A percentile compares a stretch with the other conserved stretches of the same genome.
Evolutionary conservation across 1,139 yeast species (phyloP).

Genomic region (Candida pseudocylindracea): DNA sequence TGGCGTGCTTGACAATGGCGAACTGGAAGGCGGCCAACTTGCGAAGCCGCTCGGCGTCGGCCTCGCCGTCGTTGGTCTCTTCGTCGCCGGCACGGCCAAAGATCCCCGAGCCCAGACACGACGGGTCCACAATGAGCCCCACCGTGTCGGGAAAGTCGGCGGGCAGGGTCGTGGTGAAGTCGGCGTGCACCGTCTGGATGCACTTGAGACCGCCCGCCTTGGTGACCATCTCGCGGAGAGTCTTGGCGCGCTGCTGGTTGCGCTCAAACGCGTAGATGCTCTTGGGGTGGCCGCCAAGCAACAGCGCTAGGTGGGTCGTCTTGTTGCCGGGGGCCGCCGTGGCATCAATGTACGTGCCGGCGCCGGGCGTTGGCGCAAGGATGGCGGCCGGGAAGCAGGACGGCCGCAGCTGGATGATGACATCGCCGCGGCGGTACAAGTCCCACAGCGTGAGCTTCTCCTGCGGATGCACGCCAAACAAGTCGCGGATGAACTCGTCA

Average conservation of each 20-base stretch:
- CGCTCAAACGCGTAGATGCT: constrained; percentile 70
- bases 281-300: constrained; percentile 6
- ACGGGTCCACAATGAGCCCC: constrained; percentile 83
- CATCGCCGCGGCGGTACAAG: constrained; percentile 49
- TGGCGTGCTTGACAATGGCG: constrained; percentile 72
- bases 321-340: constrained; percentile 99
- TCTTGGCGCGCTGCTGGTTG: constrained; percentile 48
- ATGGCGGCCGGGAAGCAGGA: constrained; percentile 92
- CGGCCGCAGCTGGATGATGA: constrained; percentile 88
- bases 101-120: constrained; percentile 95
- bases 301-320: constrained; percentile 77
- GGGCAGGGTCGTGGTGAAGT: constrained; percentile 56
- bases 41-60: constrained; percentile 27
- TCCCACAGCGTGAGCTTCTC: constrained; percentile 42
- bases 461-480: constrained; percentile 65
- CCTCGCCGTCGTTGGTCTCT: constrained; percentile 15
- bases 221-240: constrained; percentile 56
- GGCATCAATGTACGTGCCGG: constrained; percentile 60
- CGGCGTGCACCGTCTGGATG: constrained; percentile 59
- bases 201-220: constrained; percentile 33
- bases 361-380: constrained; percentile 12
- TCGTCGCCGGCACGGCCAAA: constrained; percentile 62
- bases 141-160: constrained; percentile 39
- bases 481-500: constrained; percentile 49
- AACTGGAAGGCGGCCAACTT: constrained; percentile 73